Evolutionary conservation across 225 moss, liverwort and hornwort genomes (phyloP).

Genomic region (Asterella californica): DNA sequence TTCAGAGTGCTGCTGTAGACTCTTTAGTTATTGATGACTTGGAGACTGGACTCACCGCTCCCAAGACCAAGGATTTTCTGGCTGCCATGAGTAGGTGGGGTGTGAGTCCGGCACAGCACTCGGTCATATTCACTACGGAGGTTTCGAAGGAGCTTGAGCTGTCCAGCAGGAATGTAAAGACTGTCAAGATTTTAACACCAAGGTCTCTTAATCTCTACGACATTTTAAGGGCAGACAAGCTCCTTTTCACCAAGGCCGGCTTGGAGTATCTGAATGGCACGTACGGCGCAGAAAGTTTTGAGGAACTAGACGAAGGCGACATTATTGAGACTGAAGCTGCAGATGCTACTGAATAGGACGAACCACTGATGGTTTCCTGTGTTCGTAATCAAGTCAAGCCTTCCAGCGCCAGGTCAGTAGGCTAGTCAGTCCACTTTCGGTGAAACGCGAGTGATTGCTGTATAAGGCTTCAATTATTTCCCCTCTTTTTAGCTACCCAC

Average conservation of each 20-base stretch:
- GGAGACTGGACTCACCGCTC: constrained; percentile 41
- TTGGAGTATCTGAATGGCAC: constrained; percentile 72
- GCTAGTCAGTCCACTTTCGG: not conserved
- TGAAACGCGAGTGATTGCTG: not conserved
- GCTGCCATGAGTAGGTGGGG: constrained; percentile 40
- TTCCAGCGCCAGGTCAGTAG: not conserved
- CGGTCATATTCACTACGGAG: constrained; percentile 25
- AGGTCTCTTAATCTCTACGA: constrained; percentile 78
- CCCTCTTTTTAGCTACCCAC: not conserved
- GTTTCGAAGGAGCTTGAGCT: constrained; percentile 23
- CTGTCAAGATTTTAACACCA: constrained; percentile 72
- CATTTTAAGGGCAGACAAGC: constrained; percentile 70
- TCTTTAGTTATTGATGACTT: constrained; percentile 76
- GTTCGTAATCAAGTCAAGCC: not conserved
- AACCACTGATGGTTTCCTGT: not conserved
- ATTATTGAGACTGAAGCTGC: constrained; percentile 4
- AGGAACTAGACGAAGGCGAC: constrained; percentile 34
- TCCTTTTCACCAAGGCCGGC: constrained; percentile 68
- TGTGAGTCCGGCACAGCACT: constrained; percentile 46
- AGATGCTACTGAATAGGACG: constrained; percentile 3
- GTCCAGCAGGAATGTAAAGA: constrained; percentile 29
- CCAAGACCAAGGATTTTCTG: constrained; percentile 22
- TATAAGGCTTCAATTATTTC: not conserved
- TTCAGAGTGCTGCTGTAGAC: constrained; percentile 69
- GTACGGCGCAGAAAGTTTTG: constrained; percentile 52